phyloP scores from a whole-genome alignment of 31 red algal species.

The Odonthalia washingtoniensis region DNA sequence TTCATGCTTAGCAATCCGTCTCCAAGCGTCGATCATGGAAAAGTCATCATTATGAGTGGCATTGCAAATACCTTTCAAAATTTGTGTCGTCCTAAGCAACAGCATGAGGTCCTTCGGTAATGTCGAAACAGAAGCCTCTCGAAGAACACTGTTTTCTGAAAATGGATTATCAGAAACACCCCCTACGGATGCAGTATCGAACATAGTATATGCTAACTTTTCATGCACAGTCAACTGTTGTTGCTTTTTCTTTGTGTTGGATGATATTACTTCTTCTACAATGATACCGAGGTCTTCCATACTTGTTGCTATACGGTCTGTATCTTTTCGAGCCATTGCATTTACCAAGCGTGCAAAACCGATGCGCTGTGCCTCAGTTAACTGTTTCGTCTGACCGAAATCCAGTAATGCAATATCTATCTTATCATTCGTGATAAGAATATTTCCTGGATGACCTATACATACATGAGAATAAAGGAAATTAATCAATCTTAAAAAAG shows the following conservation, averaged over 20 bases:
- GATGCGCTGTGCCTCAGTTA: constrained; percentile 56
- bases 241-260: not conserved
- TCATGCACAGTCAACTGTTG: constrained; percentile 46
- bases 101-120: constrained; percentile 90
- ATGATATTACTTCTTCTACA: constrained; percentile 25
- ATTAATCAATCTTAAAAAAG: too few species aligned
- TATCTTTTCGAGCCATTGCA: constrained; percentile 73
- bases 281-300: constrained; percentile 73
- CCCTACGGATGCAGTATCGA: constrained; percentile 80
- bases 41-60: constrained; percentile 66
- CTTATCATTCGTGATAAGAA: constrained; percentile 66
- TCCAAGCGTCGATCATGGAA: constrained; percentile 63
- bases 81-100: constrained; percentile 84
- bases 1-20: constrained; percentile 37
- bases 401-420: constrained; percentile 84
- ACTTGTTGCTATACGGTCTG: constrained; percentile 20
- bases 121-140: constrained; percentile 48
- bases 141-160: constrained; percentile 67
- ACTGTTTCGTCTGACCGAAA: constrained; percentile 95
- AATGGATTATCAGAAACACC: constrained; percentile 85
- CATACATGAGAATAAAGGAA: too few species aligned
- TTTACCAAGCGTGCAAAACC: constrained; percentile 70
- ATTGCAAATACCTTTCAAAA: constrained; percentile 72
- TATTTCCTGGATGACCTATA: constrained; percentile 83
- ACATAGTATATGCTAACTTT: constrained; percentile 81